Evolutionary conservation across 495 filamentous ascomycete genomes (phyloP).

Genomic region (Penicillium taxi): DNA sequence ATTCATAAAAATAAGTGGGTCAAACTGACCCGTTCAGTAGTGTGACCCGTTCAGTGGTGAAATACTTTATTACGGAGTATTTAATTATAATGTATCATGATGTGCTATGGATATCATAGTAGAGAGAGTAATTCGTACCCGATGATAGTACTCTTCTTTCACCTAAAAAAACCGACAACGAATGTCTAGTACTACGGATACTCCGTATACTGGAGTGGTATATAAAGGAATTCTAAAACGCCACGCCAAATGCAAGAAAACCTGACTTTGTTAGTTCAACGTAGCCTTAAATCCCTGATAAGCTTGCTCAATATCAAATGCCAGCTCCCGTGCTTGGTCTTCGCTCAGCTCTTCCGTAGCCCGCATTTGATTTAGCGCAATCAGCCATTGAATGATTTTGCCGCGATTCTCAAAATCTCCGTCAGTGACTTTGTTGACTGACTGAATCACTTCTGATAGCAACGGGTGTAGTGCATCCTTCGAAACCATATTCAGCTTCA

Average conservation of each 20-base stretch:
- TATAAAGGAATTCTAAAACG: conserved; percentile 9
- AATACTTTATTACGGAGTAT: too few relatives aligned
- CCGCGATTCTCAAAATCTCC: conserved; percentile 86
- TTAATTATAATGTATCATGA: too few relatives aligned
- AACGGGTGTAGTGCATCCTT: conserved; percentile 95
- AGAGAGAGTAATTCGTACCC: too few relatives aligned
- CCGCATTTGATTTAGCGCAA: conserved; percentile 93
- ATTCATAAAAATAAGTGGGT: too few relatives aligned
- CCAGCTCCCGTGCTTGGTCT: conserved; percentile 77
- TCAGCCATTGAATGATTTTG: conserved; percentile 98
- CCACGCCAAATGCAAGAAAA: conserved; percentile 7
- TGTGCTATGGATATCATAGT: too few relatives aligned
- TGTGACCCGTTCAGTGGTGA: too few relatives aligned
- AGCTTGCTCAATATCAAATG: conserved; percentile 81
- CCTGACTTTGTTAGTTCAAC: conserved; percentile 46
- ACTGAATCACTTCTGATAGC: conserved; percentile 88
- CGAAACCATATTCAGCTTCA: conserved; percentile 77
- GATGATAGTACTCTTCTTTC: too few relatives aligned
- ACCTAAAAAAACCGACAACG: too few relatives aligned
- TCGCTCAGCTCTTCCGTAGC: conserved; percentile 85
- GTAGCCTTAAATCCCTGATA: conserved; percentile 85
- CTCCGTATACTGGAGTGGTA: too few relatives aligned
- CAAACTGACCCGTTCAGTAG: too few relatives aligned
- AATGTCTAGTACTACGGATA: too few relatives aligned
- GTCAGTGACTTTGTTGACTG: conserved; percentile 92